Evolutionary conservation across 2,329 filamentous ascomycete species (phyloP).

Genomic region (Fusarium mangiferae): DNA sequence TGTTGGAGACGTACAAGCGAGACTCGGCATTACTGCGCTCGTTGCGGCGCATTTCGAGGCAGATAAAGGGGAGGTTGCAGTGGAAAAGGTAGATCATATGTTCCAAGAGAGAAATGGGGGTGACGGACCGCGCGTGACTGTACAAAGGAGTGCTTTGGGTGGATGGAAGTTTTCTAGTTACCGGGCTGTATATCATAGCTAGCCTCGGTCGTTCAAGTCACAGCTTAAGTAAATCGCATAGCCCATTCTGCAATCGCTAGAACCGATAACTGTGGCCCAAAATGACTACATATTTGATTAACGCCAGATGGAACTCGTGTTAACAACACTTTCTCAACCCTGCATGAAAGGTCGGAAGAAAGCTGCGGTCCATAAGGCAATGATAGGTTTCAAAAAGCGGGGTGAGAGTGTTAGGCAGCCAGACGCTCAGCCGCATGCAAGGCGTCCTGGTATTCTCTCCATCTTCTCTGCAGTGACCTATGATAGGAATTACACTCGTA

Average conservation of each 20-base stretch:
- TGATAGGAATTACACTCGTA: accelerated
- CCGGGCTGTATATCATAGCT: accelerated
- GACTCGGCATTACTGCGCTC: background rate
- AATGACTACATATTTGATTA: accelerated
- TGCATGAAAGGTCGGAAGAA: background rate
- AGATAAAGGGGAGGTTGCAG: background rate
- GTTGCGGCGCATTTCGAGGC: background rate
- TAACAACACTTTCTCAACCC: no score
- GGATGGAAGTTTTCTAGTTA: background rate
- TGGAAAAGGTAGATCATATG: background rate
- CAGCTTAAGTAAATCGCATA: background rate
- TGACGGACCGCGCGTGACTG: background rate
- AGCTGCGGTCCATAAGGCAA: no score
- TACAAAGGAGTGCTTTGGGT: background rate
- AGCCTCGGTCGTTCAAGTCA: no score
- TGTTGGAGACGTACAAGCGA: background rate
- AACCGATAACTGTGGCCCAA: background rate
- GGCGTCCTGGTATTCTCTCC: background rate
- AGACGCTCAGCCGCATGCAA: background rate
- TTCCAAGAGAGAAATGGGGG: background rate
- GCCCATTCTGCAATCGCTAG: background rate
- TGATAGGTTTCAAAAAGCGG: no score
- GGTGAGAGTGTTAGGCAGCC: background rate
- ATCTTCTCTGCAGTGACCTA: background rate
- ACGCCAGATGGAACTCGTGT: background rate